Evolutionary conservation across 2,329 filamentous ascomycete species (phyloP), one percentile per base, ranked within the genome.

Genomic region (Plenodomus lindquistii): DNA sequence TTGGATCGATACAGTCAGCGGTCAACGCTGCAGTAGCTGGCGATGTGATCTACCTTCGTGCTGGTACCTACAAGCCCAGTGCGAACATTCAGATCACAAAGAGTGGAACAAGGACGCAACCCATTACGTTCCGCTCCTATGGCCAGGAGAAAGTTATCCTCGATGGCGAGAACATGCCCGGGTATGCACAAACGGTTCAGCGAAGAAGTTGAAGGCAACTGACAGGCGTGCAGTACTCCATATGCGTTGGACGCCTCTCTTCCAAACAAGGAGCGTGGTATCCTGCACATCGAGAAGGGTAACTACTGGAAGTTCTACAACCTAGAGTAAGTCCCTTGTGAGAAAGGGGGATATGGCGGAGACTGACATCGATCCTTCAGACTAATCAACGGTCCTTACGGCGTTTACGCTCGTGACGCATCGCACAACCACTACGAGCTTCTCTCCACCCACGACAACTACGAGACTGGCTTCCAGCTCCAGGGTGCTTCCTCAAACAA

Each of bases 221-320:
- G 27, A 31, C 27, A 31, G 11, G 11, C 27, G 40, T 15, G 6
- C 16, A 50, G 53, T 1, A 54, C 53, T 1, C 53, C 53, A 13
- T 56, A 56, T 4, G 44, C 3, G 1, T 17, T 54, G 11, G 50
- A 54, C 19, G 50, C 11, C 9, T 50, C 53, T 3, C 40, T 54
- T 2, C 51, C 71, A 0, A 75, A 74, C 37, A 54, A 61, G 1
- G 74, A 78, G 46, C 70, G 78, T 15, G 77, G 78, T 4, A 76
- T 78, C 24, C 66, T 80, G n/a, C 78, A 80, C 56, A 76, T 80
- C 36, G 70, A 79, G 43, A 62, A 70, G 43, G 73, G 59, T 6
- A 72, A 75, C 50, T 79, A 74, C 60, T 79, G 75, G 77, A 71
- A 73, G 16, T 77, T 80, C 54, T 76, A 74, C 57, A 61, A 73